These are phyloP conservation scores for Kodamaea hsintzibuensis DNA, from an alignment of 805 yeast species.

Conservation along the genomic window DNA sequence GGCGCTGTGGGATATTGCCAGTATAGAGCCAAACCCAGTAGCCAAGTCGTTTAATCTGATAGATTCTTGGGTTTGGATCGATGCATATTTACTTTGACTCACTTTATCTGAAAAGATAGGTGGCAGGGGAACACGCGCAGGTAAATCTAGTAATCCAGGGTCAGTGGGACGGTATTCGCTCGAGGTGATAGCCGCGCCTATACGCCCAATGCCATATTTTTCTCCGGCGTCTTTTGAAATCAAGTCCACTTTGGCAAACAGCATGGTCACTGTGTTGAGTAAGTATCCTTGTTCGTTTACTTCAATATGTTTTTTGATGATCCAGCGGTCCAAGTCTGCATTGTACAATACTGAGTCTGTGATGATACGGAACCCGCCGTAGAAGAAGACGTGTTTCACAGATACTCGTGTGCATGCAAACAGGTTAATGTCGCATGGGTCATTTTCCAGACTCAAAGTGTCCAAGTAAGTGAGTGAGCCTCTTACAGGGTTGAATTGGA, in stretches of 20 bases:
- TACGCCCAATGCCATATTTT: slow-evolving; percentile 22
- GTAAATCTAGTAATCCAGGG: slow-evolving; percentile 1
- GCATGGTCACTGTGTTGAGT: slow-evolving; percentile 52
- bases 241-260: slow-evolving; percentile 47
- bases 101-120: slow-evolving; percentile 18
- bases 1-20: slow-evolving; percentile 2
- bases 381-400: slow-evolving; percentile 56
- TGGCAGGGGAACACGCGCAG: slow-evolving; percentile 20
- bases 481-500: slow-evolving; percentile 31
- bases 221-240: slow-evolving; percentile 19
- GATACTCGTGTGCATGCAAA: slow-evolving; percentile 52
- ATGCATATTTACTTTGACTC: background rate
- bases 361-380: slow-evolving; percentile 64
- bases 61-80: background rate
- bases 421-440: slow-evolving; percentile 56
- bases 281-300: slow-evolving; percentile 58
- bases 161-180: slow-evolving; percentile 19
- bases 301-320: slow-evolving; percentile 42
- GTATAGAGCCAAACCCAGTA: slow-evolving; percentile 1
- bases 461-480: slow-evolving; percentile 32
- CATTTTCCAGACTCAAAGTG: slow-evolving; percentile 31
- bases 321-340: slow-evolving; percentile 32
- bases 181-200: slow-evolving; percentile 34
- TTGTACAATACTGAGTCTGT: slow-evolving; percentile 24
- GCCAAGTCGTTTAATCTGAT: slow-evolving; percentile 1